Base-by-base conservation (phyloP, 805 yeast genomes). In the Ogataea nitratoaversa region DNA sequence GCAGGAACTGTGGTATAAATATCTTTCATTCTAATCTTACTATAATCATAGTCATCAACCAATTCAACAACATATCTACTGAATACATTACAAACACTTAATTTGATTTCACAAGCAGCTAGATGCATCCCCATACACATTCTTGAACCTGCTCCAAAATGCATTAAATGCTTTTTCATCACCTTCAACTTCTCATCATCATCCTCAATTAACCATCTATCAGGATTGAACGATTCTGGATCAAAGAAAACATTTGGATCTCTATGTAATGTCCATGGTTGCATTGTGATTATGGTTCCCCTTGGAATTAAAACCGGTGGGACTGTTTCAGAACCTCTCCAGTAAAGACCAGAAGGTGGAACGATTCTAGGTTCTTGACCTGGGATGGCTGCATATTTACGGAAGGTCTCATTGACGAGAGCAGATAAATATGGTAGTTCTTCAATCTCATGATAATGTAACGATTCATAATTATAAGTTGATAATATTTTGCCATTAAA, bases 51-150 rank as follows among this genome's bases (percentile, higher is more conserved):
- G 4, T 33, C 46, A 7, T 50, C 53, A 14, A 42, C 55, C 23
- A 61, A 38, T 24, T 37, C 27, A 29, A 59, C 58, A 11, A 47
- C 39, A 47, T 55, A 77, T 36, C 73, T 67, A 68, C 75, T 71
- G 52, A 79, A 74, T 14, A 83, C 56, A 42, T 71, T 70, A 8
- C 79, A 75, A 22, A 78, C 52, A 11, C 73, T 70, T 32, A 79
- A 51, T 54, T 81, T 82, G 68, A 82, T 79, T 53, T 82, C 89
- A 31, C 75, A 73, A 16, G 74, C 59, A 0, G 89, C 89, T 30
- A 83, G 56, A 53, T 82, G 70, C 78, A 78, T 72, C 1, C 91
- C 90, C 39, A 82, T 63, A 52, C 91, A 83, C 88, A 82, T 81
- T 47, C 88, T 63, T 17, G 79, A 68, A 3, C 90, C 91, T 30